phyloP scores from a whole-genome alignment of 163 green algal species.

The Trebouxia gelatinosa region DNA sequence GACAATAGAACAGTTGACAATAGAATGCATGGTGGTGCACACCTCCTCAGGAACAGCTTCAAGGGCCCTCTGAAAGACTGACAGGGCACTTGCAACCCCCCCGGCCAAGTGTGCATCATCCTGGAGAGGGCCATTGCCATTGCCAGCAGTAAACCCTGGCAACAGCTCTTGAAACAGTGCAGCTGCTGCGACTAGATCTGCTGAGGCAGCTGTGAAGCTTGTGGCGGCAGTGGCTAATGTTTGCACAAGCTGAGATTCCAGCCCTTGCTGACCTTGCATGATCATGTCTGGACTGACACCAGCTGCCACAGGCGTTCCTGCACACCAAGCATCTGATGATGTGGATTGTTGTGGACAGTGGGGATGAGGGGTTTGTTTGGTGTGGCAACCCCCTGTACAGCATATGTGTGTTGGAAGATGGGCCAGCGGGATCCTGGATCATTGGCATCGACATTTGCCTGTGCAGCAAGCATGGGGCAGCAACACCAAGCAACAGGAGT shows the following conservation, averaged over 20 bases:
- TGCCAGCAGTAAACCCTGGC: constrained; percentile 12
- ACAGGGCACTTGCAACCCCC: not conserved
- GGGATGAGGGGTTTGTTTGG: too few relatives aligned
- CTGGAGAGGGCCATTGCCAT: not conserved
- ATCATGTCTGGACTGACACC: not conserved
- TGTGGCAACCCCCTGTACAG: too few relatives aligned
- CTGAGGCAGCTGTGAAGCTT: not conserved
- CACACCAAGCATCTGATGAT: too few relatives aligned
- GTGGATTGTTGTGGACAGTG: too few relatives aligned
- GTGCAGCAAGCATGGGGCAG: too few relatives aligned
- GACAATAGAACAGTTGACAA: too few relatives aligned
- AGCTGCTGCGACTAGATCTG: constrained; percentile 14
- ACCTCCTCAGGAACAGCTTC: not conserved
- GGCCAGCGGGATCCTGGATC: too few relatives aligned
- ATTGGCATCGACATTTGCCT: too few relatives aligned
- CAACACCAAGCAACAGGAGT: too few relatives aligned
- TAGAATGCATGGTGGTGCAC: too few relatives aligned
- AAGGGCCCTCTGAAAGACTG: constrained; percentile 5
- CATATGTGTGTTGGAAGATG: too few relatives aligned
- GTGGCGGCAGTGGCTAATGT: not conserved
- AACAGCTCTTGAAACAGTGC: constrained; percentile 30
- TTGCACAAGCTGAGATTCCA: not conserved
- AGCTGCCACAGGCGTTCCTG: not conserved
- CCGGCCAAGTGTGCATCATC: not conserved
- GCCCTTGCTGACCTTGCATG: not conserved